A percentile compares a stretch with the other conserved stretches of the same genome.
Evolutionary conservation across 2,329 filamentous ascomycete species (phyloP).

Genomic region (Aspergillus ibericus): DNA sequence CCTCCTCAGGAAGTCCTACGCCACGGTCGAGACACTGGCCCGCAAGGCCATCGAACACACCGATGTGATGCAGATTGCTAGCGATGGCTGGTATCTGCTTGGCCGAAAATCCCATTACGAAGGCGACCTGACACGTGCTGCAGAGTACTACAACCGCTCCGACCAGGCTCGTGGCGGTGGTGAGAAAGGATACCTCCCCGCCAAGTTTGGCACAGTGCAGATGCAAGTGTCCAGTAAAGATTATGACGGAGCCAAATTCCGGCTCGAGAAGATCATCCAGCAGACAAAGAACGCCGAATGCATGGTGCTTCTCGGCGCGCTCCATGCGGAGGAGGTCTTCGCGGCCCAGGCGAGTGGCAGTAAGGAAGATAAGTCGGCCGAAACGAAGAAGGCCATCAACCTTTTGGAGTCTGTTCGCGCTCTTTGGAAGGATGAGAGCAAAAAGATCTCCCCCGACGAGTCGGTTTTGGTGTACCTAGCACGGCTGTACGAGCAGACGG

Average conservation of each 20-base stretch:
- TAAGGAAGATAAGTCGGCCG: slow-evolving; percentile 85
- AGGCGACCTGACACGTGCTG: slow-evolving; percentile 71
- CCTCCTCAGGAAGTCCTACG: slow-evolving; percentile 74
- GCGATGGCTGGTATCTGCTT: slow-evolving; percentile 95
- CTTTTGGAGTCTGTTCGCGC: slow-evolving; percentile 81
- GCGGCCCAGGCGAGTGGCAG: slow-evolving; percentile 70
- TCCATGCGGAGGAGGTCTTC: slow-evolving; percentile 95
- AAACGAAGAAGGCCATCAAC: slow-evolving; percentile 81
- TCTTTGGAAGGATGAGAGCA: slow-evolving; percentile 92
- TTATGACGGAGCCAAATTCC: slow-evolving; percentile 86
- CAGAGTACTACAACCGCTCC: slow-evolving; percentile 83
- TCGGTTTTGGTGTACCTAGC: slow-evolving; percentile 90
- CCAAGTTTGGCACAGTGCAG: slow-evolving; percentile 92
- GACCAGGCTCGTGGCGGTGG: slow-evolving; percentile 88
- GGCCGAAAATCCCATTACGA: slow-evolving; percentile 87
- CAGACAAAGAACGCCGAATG: slow-evolving; percentile 80
- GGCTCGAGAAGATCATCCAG: slow-evolving; percentile 90
- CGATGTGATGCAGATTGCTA: slow-evolving; percentile 93
- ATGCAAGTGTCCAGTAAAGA: slow-evolving; percentile 82
- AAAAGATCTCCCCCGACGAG: slow-evolving; percentile 75
- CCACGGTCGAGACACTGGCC: slow-evolving; percentile 80
- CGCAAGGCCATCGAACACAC: slow-evolving; percentile 94
- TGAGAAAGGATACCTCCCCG: slow-evolving; percentile 88
- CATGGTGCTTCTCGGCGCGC: slow-evolving; percentile 84
- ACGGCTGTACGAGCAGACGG: slow-evolving; percentile 80